Evolutionary conservation across 148 eudicot genomes (phyloP).

Genomic region (Rhododendron vialii): DNA sequence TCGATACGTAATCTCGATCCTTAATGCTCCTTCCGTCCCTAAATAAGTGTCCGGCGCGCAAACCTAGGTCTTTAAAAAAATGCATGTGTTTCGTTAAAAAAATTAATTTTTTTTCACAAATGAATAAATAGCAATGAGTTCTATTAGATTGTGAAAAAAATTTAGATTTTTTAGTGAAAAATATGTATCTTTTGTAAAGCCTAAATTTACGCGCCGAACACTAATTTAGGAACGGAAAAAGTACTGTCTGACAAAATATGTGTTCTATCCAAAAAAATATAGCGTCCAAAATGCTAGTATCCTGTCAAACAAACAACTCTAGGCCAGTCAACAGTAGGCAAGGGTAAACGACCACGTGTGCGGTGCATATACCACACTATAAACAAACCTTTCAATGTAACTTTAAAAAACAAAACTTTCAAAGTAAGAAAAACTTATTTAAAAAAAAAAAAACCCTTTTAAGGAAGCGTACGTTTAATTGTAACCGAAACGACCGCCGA

Average conservation of each 20-base stretch:
- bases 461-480: neutral
- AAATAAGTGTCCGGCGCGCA: too few relatives aligned
- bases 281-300: neutral
- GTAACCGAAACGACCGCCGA: neutral
- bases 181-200: too few relatives aligned
- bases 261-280: too few relatives aligned
- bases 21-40: neutral
- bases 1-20: neutral
- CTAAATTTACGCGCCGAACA: too few relatives aligned
- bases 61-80: too few relatives aligned
- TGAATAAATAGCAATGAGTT: too few relatives aligned
- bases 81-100: too few relatives aligned
- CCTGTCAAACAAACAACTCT: neutral
- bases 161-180: too few relatives aligned
- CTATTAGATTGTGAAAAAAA: too few relatives aligned
- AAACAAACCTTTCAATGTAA: neutral
- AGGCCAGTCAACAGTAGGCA: neutral
- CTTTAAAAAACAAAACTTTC: neutral
- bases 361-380: slow-evolving; percentile 9
- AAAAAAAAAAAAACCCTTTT: neutral
- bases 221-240: too few relatives aligned
- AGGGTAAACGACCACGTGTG: slow-evolving; percentile 12
- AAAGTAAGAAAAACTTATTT: neutral
- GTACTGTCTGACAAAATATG: neutral
- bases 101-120: too few relatives aligned